Evolutionary conservation across 2,329 filamentous ascomycete species (phyloP).

Genomic region (Hymenoscyphus repandus): DNA sequence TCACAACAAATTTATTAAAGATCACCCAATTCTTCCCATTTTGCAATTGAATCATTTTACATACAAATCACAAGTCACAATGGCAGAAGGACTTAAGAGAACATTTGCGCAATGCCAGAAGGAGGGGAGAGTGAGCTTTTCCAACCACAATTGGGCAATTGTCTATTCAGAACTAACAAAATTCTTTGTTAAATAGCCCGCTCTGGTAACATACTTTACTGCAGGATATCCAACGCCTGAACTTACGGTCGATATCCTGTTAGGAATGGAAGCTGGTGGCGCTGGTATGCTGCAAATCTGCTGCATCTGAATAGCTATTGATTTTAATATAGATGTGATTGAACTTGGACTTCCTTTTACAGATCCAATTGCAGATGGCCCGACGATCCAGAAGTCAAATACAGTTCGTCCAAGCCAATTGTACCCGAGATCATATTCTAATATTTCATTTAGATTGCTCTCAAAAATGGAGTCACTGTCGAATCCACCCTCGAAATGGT

Average conservation of each 20-base stretch:
- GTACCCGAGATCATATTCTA: constrained; percentile 9
- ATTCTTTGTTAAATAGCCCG: constrained; percentile 33
- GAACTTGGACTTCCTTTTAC: constrained; percentile 96
- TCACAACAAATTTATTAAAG: constrained; percentile 14
- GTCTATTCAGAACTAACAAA: constrained; percentile 2
- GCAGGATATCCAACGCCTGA: constrained; percentile 83
- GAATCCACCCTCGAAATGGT: constrained; percentile 77
- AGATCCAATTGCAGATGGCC: constrained; percentile 95
- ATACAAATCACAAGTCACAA: constrained; percentile 10
- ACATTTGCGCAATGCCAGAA: constrained; percentile 53
- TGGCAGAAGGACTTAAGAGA: constrained; percentile 45
- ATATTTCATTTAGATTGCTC: constrained; percentile 51
- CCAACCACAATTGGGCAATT: not conserved
- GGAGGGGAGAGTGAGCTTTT: constrained; percentile 37
- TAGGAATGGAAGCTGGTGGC: constrained; percentile 89
- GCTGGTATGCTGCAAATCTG: constrained; percentile 53
- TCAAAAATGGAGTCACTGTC: constrained; percentile 84
- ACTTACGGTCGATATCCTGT: constrained; percentile 75
- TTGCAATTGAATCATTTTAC: constrained; percentile 17
- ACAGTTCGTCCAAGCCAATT: constrained; percentile 48
- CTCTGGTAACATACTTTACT: constrained; percentile 93
- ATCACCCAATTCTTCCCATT: constrained; percentile 1
- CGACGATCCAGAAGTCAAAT: constrained; percentile 94
- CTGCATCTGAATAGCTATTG: not conserved
- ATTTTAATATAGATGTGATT: constrained; percentile 66